A percentile compares a stretch with the other conserved stretches of the same genome.
Evolutionary conservation across 345 rosid genomes (phyloP).

Genomic region (Brassica carinata): DNA sequence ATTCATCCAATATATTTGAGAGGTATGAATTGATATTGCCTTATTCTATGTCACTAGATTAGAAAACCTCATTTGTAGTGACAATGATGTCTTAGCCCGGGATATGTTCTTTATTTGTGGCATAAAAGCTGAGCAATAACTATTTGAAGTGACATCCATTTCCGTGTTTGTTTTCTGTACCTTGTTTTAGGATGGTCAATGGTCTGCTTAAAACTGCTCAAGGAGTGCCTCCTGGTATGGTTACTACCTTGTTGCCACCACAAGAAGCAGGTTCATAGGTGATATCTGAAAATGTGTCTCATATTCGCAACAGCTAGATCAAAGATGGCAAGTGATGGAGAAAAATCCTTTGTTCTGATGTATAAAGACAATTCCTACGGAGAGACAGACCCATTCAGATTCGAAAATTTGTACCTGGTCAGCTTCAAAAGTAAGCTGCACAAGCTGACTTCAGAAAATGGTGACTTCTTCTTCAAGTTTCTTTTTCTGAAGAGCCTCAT

Average conservation of each 20-base stretch:
- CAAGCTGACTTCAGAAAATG: constrained; percentile 70
- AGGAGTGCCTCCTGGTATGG: constrained; percentile 88
- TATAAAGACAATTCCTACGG: constrained; percentile 1
- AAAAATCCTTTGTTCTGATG: constrained; percentile 12
- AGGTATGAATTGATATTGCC: constrained; percentile 57
- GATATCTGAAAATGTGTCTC: neutral
- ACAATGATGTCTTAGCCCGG: neutral
- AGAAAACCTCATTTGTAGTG: constrained; percentile 12
- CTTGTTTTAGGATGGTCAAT: constrained; percentile 85
- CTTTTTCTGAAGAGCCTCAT: constrained; percentile 70
- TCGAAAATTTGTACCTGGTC: constrained; percentile 70
- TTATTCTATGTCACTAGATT: constrained; percentile 6
- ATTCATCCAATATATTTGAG: constrained; percentile 97
- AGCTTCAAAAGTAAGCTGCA: constrained; percentile 86
- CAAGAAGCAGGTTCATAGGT: constrained; percentile 74
- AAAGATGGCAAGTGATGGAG: constrained; percentile 6
- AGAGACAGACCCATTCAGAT: neutral
- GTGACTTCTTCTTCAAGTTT: constrained; percentile 86
- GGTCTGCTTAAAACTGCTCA: constrained; percentile 99
- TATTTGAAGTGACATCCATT: constrained; percentile 19
- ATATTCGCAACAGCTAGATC: no score
- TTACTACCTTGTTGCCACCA: constrained; percentile 83
- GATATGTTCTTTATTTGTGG: constrained; percentile 9
- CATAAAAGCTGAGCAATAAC: neutral
- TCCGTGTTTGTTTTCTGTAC: constrained; percentile 25